Base-by-base conservation (phyloP, 768 basidiomycete genomes). In the Boletus vinaceobasis region DNA sequence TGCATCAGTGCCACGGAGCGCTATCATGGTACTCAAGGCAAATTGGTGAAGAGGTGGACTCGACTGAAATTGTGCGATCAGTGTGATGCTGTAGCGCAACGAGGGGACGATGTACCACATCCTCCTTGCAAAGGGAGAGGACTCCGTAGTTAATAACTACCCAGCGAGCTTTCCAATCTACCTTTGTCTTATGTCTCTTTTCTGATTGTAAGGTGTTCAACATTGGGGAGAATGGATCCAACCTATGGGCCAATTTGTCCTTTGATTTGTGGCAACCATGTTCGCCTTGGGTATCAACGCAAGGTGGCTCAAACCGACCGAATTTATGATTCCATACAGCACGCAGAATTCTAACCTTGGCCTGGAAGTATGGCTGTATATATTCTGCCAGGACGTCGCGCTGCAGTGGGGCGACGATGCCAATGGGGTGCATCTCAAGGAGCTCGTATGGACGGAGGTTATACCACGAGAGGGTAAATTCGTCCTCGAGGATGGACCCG, bases 401-500 rank as follows among this genome's bases (percentile, higher is more conserved):
- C 2, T 76, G 79, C 0, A 87, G 73, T 4, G 65, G 65, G 3
- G 78, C 72, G 38, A 82, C 57, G 31, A 68, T 66, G 33, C 73
- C 73, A 10, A 62, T 53, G 7, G 76, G 74, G 53, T 91, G 87
- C 17, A 91, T 66, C 61, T 91, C 89, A 21, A 91, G 75, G 3
- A 91, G 76, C 60, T 90, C 89, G 58, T 83, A 74, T 0, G 85
- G 79, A 7, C 74, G 71, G 21, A 90, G 62, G 38, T 78, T 73
- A 62, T 88, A 88, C 78, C 83, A 86, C 0, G 78, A 70, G 26
- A 81, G 63, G 10, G 73, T 57, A 43, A 78, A 79, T 21, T 86
- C 82, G 62, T 89, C 87, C 62, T 90, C 85, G 31, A 90, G 78
- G 14, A 87, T 69, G 59, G 86, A 79, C 4, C 86, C 86, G 0